Evolutionary conservation across 371 early-diverging fungal genomes (phyloP).

Genomic region (Syncephalastrum monosporum): DNA sequence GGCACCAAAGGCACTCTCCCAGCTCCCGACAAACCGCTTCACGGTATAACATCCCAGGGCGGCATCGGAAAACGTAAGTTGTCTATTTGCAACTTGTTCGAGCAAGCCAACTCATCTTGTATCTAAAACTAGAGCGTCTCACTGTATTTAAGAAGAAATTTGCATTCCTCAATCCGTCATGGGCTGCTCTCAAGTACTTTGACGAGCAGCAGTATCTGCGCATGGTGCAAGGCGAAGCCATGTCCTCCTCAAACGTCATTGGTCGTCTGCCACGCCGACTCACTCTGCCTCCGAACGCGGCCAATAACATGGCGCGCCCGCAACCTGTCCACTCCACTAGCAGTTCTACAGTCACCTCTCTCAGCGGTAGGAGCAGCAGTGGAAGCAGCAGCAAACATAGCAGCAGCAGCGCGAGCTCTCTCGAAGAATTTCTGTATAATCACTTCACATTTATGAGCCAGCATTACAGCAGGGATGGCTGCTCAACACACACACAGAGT

Average conservation of each 20-base stretch:
- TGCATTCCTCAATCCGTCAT: conserved; percentile 27
- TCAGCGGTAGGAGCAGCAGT: too few species aligned
- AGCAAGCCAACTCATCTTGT: neutral
- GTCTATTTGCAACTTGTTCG: neutral
- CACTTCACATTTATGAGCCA: too few species aligned
- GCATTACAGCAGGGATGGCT: too few species aligned
- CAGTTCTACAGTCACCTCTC: too few species aligned
- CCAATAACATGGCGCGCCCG: too few species aligned
- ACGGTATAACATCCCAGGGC: conserved; percentile 41
- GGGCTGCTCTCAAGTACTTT: conserved; percentile 36
- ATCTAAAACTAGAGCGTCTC: conserved; percentile 19
- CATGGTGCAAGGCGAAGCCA: conserved; percentile 27
- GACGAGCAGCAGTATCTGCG: conserved; percentile 28
- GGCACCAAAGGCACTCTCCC: conserved; percentile 39
- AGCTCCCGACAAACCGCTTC: conserved; percentile 35
- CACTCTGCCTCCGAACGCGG: conserved; percentile 7
- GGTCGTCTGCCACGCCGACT: conserved; percentile 20
- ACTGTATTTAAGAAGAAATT: conserved; percentile 20
- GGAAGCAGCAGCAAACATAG: too few species aligned
- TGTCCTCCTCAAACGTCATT: conserved; percentile 12
- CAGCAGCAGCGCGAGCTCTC: too few species aligned
- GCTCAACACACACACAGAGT: too few species aligned
- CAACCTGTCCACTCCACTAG: too few species aligned
- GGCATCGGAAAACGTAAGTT: conserved; percentile 47
- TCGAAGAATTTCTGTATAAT: too few species aligned